These are phyloP conservation scores for Diversispora eburnea DNA, from an alignment of 192 early-diverging fungal species.

Conservation along the genomic window DNA sequence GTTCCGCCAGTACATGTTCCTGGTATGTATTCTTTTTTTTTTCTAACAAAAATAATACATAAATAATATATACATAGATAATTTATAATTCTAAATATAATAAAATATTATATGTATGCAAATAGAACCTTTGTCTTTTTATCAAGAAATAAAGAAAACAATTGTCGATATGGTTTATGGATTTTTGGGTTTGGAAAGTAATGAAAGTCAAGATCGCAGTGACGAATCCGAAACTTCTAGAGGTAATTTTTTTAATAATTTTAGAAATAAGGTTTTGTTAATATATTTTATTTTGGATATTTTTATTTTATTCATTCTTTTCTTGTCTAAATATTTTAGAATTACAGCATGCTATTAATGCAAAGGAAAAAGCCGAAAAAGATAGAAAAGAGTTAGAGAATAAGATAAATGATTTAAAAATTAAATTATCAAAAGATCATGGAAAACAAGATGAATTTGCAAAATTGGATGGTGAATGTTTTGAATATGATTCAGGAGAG, in stretches of 20 bases:
- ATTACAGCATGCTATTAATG: conserved; percentile 30
- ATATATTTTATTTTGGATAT: conserved; percentile 21
- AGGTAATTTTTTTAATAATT: too few species aligned
- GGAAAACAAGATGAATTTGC: conserved; percentile 70
- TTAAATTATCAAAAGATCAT: conserved; percentile 62
- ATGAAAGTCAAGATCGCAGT: too few species aligned
- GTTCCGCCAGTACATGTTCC: conserved; percentile 13
- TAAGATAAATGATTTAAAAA: conserved; percentile 45
- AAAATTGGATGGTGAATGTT: conserved; percentile 65
- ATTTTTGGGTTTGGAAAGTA: too few species aligned
- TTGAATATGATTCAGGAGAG: conserved; percentile 64
- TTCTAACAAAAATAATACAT: conserved; percentile 3
- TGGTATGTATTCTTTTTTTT: not conserved
- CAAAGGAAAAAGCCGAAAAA: conserved; percentile 27
- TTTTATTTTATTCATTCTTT: not conserved
- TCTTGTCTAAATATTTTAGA: conserved; percentile 17
- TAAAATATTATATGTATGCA: too few species aligned
- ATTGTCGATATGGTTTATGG: too few species aligned
- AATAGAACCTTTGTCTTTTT: too few species aligned
- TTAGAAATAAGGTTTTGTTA: not conserved
- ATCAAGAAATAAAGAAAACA: too few species aligned
- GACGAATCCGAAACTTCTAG: too few species aligned
- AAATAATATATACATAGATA: too few species aligned
- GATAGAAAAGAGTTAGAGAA: conserved; percentile 33
- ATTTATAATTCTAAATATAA: too few species aligned